Evolutionary conservation across 805 yeast genomes (phyloP).

Genomic region (Saccharomyces kudriavzevii): DNA sequence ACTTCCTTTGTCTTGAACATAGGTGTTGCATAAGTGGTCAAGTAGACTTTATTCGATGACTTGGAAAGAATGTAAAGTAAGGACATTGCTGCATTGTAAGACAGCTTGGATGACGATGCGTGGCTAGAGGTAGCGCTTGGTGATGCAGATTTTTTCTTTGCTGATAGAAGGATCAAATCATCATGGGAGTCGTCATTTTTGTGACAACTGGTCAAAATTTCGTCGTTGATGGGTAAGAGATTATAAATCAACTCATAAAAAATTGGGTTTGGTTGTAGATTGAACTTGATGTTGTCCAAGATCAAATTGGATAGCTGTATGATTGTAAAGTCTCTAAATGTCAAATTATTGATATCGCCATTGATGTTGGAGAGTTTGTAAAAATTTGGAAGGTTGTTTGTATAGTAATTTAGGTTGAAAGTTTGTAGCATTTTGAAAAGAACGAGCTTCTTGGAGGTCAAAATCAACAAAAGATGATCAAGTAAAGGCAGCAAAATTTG

Average conservation of each 20-base stretch:
- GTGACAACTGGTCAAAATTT: constrained; percentile 3
- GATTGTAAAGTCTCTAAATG: constrained; percentile 58
- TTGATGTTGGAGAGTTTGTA: constrained; percentile 36
- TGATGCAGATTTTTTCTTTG: constrained; percentile 23
- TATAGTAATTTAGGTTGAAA: constrained; percentile 36
- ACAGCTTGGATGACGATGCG: neutral
- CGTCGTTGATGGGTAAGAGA: constrained; percentile 38
- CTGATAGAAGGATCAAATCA: constrained; percentile 17
- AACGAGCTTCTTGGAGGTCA: constrained; percentile 36
- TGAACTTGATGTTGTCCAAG: constrained; percentile 31
- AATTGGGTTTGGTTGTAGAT: constrained; percentile 33
- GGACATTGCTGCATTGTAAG: constrained; percentile 42
- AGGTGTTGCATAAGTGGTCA: constrained; percentile 17
- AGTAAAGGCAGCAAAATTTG: constrained; percentile 39
- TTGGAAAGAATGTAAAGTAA: constrained; percentile 37
- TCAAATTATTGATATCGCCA: constrained; percentile 32
- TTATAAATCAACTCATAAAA: constrained; percentile 56
- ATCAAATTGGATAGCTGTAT: constrained; percentile 43
- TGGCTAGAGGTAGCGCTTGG: constrained; percentile 31
- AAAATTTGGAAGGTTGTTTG: constrained; percentile 43
- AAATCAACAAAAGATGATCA: constrained; percentile 43
- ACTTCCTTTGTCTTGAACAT: constrained; percentile 2
- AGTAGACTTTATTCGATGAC: constrained; percentile 19
- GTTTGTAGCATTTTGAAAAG: constrained; percentile 38
- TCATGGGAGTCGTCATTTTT: constrained; percentile 5